Percentiles rank a stretch among this genome's conserved stretches.
Evolutionary conservation across 1,139 yeast species (phyloP).

Genomic region (Chernovozyma sophiae-reginae): DNA sequence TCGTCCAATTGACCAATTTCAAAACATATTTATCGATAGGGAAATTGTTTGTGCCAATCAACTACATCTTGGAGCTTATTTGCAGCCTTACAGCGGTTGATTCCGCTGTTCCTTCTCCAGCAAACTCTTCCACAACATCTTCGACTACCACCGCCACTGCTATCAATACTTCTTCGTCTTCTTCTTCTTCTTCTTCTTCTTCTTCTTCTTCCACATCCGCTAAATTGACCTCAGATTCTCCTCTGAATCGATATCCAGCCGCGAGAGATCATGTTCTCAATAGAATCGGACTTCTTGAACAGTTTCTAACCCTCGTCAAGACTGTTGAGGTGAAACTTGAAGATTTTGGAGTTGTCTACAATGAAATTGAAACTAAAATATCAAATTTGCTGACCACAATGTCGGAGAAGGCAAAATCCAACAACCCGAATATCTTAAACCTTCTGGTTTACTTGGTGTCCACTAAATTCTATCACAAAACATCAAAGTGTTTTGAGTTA

Average conservation of each 20-base stretch:
- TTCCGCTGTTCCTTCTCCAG: too few relatives aligned
- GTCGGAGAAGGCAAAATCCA: constrained; percentile 10
- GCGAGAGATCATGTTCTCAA: too few relatives aligned
- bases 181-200: too few relatives aligned
- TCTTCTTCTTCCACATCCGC: too few relatives aligned
- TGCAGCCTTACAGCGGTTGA: too few relatives aligned
- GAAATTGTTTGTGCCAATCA: constrained; percentile 24
- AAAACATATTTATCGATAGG: constrained; percentile 20
- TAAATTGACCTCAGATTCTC: too few relatives aligned
- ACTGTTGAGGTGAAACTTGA: constrained; percentile 24
- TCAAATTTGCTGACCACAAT: constrained; percentile 20
- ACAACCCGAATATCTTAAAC: constrained; percentile 1
- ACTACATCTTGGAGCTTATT: constrained; percentile 13
- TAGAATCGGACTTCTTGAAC: too few relatives aligned
- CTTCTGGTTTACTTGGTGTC: constrained; percentile 22
- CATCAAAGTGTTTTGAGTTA: constrained; percentile 30
- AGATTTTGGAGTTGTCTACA: constrained; percentile 24
- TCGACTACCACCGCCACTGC: too few relatives aligned
- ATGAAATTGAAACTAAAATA: constrained; percentile 14
- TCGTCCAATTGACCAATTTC: constrained; percentile 16
- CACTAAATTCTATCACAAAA: constrained; percentile 26
- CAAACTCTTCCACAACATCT: too few relatives aligned
- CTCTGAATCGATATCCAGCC: too few relatives aligned
- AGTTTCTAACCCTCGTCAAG: constrained; percentile 1
- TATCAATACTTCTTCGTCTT: too few relatives aligned